Conservation (phyloP, 148 eudicot species). For the Camellia lanceoleosa region DNA sequence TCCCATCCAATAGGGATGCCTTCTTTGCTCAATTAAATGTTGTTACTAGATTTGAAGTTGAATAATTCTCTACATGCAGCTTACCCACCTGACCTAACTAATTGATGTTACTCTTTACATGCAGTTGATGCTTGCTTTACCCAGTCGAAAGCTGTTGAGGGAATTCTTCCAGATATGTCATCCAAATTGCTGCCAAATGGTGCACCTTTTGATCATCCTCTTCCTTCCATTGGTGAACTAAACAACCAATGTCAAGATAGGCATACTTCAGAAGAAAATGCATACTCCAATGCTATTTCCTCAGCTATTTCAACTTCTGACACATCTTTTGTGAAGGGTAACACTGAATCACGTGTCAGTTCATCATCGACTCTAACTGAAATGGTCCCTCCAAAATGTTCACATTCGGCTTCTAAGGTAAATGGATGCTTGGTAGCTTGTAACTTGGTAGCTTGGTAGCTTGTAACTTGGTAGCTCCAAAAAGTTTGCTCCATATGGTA, state of each 20-base stretch:
- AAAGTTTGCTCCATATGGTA: conserved; percentile 54
- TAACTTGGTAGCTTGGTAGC: no score
- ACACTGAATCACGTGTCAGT: conserved; percentile 27
- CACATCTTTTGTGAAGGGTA: conserved; percentile 15
- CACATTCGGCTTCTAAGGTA: conserved; percentile 55
- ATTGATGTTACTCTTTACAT: neutral
- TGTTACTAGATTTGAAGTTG: neutral
- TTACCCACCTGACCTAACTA: neutral
- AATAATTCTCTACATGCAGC: neutral
- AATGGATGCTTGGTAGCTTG: conserved; percentile 6
- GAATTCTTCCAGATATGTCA: conserved; percentile 17
- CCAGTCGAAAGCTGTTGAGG: conserved; percentile 25
- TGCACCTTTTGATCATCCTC: conserved; percentile 21
- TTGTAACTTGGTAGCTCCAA: no score
- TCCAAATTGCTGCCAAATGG: conserved; percentile 24
- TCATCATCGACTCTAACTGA: conserved; percentile 32
- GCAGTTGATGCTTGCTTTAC: conserved; percentile 37
- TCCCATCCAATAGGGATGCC: neutral
- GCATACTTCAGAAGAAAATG: conserved; percentile 22
- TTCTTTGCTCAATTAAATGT: neutral
- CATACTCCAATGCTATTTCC: conserved; percentile 21
- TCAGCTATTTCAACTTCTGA: conserved; percentile 31
- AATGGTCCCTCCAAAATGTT: conserved; percentile 36
- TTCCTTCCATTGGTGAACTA: conserved; percentile 24
- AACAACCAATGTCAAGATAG: conserved; percentile 27